These are phyloP conservation scores for Sedum album DNA, from an alignment of 164 flowering plant species.

Conservation along the genomic window DNA sequence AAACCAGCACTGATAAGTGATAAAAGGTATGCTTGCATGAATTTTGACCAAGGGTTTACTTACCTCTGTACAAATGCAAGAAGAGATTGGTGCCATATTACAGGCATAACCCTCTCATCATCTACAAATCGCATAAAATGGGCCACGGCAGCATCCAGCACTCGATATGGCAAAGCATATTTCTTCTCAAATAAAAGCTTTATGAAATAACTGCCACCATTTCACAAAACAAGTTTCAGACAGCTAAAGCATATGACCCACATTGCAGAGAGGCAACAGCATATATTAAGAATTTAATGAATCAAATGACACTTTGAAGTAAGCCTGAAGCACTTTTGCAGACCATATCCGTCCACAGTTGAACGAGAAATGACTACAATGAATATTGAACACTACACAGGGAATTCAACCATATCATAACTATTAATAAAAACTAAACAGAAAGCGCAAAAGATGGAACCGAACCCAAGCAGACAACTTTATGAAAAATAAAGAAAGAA, in stretches of 20 bases:
- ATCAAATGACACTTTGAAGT: neutral
- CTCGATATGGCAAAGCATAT: slow-evolving; percentile 82
- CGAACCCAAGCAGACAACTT: neutral
- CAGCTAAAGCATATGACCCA: neutral
- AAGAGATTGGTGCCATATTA: slow-evolving; percentile 97
- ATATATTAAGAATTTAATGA: neutral
- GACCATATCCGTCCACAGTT: neutral
- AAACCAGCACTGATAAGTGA: neutral
- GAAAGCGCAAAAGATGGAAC: neutral
- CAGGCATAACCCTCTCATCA: slow-evolving; percentile 84
- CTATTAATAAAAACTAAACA: neutral
- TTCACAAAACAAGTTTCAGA: slow-evolving; percentile 7
- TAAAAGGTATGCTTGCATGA: neutral
- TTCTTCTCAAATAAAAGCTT: slow-evolving; percentile 90
- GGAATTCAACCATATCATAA: neutral
- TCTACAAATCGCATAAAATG: slow-evolving; percentile 77
- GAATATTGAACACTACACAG: too few species aligned
- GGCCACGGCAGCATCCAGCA: slow-evolving; percentile 63
- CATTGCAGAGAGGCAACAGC: neutral
- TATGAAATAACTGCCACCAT: slow-evolving; percentile 75
- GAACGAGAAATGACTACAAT: too few species aligned
- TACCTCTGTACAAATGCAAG: slow-evolving; percentile 93
- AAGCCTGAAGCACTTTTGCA: neutral
- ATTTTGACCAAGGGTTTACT: slow-evolving; percentile 10
- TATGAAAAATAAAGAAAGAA: neutral